A percentile compares a stretch with the other conserved stretches of the same genome.
Evolutionary conservation across 345 rosid genomes (phyloP).

Genomic region (Pistacia vera): DNA sequence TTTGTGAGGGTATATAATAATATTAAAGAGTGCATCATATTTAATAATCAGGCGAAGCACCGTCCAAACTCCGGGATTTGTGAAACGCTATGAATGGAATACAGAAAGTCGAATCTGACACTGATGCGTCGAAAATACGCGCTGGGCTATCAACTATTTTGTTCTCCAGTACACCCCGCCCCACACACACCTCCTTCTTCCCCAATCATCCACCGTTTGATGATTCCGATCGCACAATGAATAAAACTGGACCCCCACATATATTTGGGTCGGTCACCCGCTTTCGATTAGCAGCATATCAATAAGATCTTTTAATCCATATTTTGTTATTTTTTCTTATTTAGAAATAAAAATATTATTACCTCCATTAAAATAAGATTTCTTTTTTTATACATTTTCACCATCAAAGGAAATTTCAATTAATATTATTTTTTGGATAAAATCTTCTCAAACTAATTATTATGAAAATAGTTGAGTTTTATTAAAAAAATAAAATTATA

Average conservation of each 20-base stretch:
- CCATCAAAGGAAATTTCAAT: no score
- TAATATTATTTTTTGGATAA: no score
- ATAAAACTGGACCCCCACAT: not conserved
- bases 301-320: no score
- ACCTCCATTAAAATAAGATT: no score
- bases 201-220: not conserved
- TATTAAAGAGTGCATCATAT: not conserved
- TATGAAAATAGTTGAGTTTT: no score
- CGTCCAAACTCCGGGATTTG: not conserved
- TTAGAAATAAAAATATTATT: no score
- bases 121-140: conserved; percentile 2
- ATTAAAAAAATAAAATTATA: no score
- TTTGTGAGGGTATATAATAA: no score
- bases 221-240: not conserved
- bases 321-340: no score
- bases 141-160: not conserved
- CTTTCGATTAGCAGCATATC: no score
- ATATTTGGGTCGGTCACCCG: not conserved
- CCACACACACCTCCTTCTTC: not conserved
- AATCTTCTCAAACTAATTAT: no score
- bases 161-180: not conserved
- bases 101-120: not conserved
- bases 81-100: not conserved
- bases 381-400: no score
- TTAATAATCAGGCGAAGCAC: not conserved